phyloP scores from a whole-genome alignment of 2,329 filamentous ascomycete species.

The Aspergillus melleus region DNA sequence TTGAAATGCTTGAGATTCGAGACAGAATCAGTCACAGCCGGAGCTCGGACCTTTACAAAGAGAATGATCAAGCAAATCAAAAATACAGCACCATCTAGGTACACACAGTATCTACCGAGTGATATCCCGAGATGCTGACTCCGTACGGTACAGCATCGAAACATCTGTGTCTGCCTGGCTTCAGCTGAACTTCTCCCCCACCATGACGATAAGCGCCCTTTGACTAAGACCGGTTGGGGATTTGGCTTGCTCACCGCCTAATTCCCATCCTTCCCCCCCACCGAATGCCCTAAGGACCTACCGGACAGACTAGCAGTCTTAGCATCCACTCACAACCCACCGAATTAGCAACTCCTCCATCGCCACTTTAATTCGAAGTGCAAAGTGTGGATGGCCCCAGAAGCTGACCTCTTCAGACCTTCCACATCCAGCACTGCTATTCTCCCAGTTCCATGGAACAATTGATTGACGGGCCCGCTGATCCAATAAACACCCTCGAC shows the following conservation, averaged over 20 bases:
- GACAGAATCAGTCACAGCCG: too few relatives aligned
- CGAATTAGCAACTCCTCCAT: slow-evolving; percentile 6
- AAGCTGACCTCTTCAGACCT: slow-evolving; percentile 4
- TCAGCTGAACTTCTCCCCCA: slow-evolving; percentile 9
- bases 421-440: slow-evolving; percentile 7
- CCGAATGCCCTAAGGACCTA: neutral
- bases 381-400: neutral
- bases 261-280: neutral
- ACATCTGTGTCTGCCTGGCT: slow-evolving; percentile 1
- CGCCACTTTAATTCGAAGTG: slow-evolving; percentile 12
- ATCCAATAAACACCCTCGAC: slow-evolving; percentile 5
- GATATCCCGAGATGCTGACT: neutral
- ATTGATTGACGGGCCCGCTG: slow-evolving; percentile 2
- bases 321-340: neutral
- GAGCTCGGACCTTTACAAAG: neutral
- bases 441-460: slow-evolving; percentile 18
- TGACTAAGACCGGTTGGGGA: neutral
- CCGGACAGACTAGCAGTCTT: neutral
- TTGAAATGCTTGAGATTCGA: too few relatives aligned
- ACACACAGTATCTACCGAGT: too few relatives aligned
- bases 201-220: slow-evolving; percentile 9
- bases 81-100: too few relatives aligned
- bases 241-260: slow-evolving; percentile 7
- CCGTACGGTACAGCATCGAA: neutral
- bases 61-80: neutral